A percentile compares a stretch with the other conserved stretches of the same genome.
phyloP scores from a whole-genome alignment of 2,329 filamentous ascomycete species.

The Reticulascus tulasneorum region DNA sequence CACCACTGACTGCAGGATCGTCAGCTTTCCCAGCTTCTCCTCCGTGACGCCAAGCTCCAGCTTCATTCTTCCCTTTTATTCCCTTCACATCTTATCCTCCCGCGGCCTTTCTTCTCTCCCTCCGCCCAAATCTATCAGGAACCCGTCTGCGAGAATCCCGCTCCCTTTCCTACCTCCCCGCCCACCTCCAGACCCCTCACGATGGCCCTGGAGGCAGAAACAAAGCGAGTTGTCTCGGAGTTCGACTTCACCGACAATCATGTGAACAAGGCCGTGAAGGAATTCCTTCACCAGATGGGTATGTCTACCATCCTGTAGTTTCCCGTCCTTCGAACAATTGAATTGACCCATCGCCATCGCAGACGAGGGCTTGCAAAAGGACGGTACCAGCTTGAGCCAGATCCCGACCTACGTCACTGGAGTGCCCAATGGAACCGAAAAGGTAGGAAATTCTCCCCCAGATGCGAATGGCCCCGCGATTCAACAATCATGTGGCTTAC shows the following conservation, averaged over 20 bases:
- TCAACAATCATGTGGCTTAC: conserved; percentile 5
- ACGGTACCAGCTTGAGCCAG: conserved; percentile 82
- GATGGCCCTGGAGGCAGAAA: conserved; percentile 66
- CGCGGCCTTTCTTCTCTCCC: conserved; percentile 36
- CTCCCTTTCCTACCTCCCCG: conserved; percentile 49
- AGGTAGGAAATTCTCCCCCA: conserved; percentile 54
- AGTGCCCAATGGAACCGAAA: conserved; percentile 95
- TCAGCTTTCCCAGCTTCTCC: conserved; percentile 51
- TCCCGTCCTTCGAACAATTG: background rate
- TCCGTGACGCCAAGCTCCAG: conserved; percentile 45
- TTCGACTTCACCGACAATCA: conserved; percentile 80
- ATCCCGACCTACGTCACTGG: conserved; percentile 96
- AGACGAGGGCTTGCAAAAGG: conserved; percentile 78
- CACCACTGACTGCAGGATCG: too few relatives aligned
- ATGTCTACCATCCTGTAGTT: conserved; percentile 20
- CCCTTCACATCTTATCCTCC: conserved; percentile 20
- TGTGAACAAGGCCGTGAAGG: conserved; percentile 74
- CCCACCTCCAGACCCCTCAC: conserved; percentile 52
- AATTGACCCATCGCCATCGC: conserved; percentile 7
- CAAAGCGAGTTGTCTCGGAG: conserved; percentile 73
- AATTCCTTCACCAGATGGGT: conserved; percentile 86
- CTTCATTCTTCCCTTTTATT: conserved; percentile 21
- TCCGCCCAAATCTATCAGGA: conserved; percentile 35
- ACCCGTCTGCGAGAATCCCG: conserved; percentile 51
- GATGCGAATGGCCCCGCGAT: background rate